Evolutionary conservation across 73 alveolate species (phyloP).

Genomic region (Loxodes magnus): DNA sequence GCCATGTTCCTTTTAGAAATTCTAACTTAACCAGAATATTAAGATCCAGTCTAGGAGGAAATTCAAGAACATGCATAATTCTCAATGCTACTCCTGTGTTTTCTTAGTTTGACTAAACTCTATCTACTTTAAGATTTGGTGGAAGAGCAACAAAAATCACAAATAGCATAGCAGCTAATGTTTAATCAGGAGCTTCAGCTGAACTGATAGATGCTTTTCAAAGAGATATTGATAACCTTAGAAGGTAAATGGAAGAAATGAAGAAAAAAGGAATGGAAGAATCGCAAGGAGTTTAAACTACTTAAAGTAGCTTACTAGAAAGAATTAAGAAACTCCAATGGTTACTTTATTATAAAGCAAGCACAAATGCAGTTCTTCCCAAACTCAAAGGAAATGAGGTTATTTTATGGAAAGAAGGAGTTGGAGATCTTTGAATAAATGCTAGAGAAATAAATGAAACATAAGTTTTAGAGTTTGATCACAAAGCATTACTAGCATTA

Average conservation of each 20-base stretch:
- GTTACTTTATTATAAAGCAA: too few relatives aligned
- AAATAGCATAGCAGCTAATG: slow-evolving; percentile 67
- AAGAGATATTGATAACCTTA: slow-evolving; percentile 7
- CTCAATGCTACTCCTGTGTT: slow-evolving; percentile 16
- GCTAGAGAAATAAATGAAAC: too few relatives aligned
- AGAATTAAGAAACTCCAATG: too few relatives aligned
- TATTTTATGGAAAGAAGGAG: too few relatives aligned
- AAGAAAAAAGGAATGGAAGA: slow-evolving; percentile 54
- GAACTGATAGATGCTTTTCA: slow-evolving; percentile 13
- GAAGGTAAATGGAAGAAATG: slow-evolving; percentile 58
- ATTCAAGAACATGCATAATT: slow-evolving; percentile 90
- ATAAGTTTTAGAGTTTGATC: too few relatives aligned
- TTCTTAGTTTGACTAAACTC: slow-evolving; percentile 20
- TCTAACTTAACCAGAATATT: slow-evolving; percentile 89
- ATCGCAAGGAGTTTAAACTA: too few relatives aligned
- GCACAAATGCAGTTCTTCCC: too few relatives aligned
- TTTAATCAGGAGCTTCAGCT: slow-evolving; percentile 22
- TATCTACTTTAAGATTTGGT: slow-evolving; percentile 87
- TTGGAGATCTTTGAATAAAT: too few relatives aligned
- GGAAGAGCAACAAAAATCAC: slow-evolving; percentile 89
- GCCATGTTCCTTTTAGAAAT: slow-evolving; percentile 86
- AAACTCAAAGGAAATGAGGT: too few relatives aligned
- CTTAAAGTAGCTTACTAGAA: too few relatives aligned
- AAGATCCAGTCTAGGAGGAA: slow-evolving; percentile 91
- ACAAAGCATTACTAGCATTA: too few relatives aligned